These are phyloP conservation scores for Backusella westeae DNA, from an alignment of 192 early-diverging fungal genomes.

Conservation along the genomic window DNA sequence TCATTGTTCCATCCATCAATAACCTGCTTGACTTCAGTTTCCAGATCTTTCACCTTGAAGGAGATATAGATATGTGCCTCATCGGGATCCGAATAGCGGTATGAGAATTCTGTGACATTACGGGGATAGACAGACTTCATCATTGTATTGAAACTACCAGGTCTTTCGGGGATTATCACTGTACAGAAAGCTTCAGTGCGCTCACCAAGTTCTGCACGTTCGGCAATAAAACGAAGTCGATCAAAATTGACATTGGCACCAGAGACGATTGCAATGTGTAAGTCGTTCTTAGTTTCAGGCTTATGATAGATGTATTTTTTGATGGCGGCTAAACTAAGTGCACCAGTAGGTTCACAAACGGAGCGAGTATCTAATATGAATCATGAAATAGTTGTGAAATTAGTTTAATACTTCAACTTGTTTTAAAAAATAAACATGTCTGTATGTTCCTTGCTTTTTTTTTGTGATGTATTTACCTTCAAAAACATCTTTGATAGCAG, in stretches of 20 bases:
- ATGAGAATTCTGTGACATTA: slow-evolving; percentile 90
- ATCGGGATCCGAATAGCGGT: slow-evolving; percentile 70
- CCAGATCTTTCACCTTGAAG: slow-evolving; percentile 75
- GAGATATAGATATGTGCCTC: slow-evolving; percentile 89
- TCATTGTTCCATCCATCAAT: slow-evolving; percentile 53
- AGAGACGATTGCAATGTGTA: slow-evolving; percentile 76
- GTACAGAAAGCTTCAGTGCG: slow-evolving; percentile 86
- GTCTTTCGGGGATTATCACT: slow-evolving; percentile 89
- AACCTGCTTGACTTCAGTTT: slow-evolving; percentile 67
- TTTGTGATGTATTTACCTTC: slow-evolving; percentile 40
- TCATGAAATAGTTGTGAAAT: background rate
- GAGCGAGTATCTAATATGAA: slow-evolving; percentile 72
- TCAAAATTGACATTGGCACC: slow-evolving; percentile 99
- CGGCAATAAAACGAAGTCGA: slow-evolving; percentile 94
- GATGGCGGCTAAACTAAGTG: slow-evolving; percentile 79
- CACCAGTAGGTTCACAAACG: slow-evolving; percentile 97
- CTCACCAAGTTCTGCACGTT: slow-evolving; percentile 95
- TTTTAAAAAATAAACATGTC: background rate
- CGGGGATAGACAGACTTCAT: slow-evolving; percentile 83
- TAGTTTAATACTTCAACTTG: background rate
- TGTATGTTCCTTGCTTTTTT: background rate
- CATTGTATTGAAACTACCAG: slow-evolving; percentile 81
- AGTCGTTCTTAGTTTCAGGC: slow-evolving; percentile 39
- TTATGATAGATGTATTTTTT: slow-evolving; percentile 73
- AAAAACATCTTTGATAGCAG: slow-evolving; percentile 87